A percentile compares a stretch with the other conserved stretches of the same genome.
Evolutionary conservation across 2,329 filamentous ascomycete genomes (phyloP).

Genomic region (Colletotrichum lupini): DNA sequence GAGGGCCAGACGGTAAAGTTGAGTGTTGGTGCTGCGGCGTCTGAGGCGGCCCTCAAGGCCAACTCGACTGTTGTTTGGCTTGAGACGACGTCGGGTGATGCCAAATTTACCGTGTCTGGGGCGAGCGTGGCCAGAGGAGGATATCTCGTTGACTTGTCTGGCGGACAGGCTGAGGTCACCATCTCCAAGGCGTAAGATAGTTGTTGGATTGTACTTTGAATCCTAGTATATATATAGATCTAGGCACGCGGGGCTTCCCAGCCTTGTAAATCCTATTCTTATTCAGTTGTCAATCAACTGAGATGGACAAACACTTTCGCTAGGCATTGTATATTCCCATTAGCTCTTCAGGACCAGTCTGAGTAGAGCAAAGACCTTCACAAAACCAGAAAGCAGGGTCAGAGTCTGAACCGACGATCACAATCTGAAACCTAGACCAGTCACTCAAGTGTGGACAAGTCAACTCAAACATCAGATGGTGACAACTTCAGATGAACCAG

Average conservation of each 20-base stretch:
- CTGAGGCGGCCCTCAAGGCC: slow-evolving; percentile 7
- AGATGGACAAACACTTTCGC: too few species aligned
- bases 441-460: too few species aligned
- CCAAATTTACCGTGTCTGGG: neutral
- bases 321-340: too few species aligned
- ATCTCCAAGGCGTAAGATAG: neutral
- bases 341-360: accelerated
- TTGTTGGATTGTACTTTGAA: neutral
- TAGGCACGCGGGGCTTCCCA: too few species aligned
- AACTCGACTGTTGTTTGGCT: slow-evolving; percentile 24
- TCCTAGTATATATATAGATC: neutral
- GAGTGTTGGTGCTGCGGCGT: neutral
- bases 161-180: slow-evolving; percentile 2
- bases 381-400: too few species aligned
- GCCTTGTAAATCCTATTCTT: neutral
- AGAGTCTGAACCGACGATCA: too few species aligned
- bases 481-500: neutral
- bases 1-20: slow-evolving; percentile 18
- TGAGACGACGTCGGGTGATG: neutral
- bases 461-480: neutral
- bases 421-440: too few species aligned
- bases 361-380: neutral
- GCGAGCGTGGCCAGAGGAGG: slow-evolving; percentile 6
- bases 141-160: slow-evolving; percentile 18
- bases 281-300: neutral